Conservation (phyloP, 106 monocot species). For the Dioscorea dumetorum region DNA sequence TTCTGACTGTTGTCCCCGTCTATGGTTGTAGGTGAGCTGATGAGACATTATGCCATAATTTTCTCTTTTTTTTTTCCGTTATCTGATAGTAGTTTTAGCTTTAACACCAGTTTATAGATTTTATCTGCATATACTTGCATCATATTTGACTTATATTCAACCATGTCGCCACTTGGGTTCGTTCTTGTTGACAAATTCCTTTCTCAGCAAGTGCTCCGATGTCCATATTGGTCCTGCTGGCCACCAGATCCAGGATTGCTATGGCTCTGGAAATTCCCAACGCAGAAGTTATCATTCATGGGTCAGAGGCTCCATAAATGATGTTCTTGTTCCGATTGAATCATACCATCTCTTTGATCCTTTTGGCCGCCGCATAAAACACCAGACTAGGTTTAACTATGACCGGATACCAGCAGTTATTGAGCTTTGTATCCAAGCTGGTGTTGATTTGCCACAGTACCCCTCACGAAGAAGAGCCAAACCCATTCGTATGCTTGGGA, state of each 20-base stretch:
- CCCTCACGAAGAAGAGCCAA: conserved; percentile 66
- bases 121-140: not conserved
- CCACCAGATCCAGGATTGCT: conserved; percentile 76
- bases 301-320: conserved; percentile 72
- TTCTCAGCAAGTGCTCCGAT: conserved; percentile 69
- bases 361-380: conserved; percentile 72
- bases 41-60: no score
- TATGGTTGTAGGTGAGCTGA: conserved; percentile 79
- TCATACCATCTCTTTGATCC: conserved; percentile 85
- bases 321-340: conserved; percentile 74
- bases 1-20: conserved; percentile 66
- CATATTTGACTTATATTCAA: no score
- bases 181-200: no score
- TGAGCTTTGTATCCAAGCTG: conserved; percentile 95
- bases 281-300: conserved; percentile 65
- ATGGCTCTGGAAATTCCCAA: conserved; percentile 51
- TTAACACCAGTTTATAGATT: not conserved
- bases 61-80: not conserved
- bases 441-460: conserved; percentile 73
- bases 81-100: not conserved
- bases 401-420: conserved; percentile 83
- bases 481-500: conserved; percentile 82
- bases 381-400: conserved; percentile 70
- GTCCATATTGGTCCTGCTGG: conserved; percentile 69
- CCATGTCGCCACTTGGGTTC: no score